Evolutionary conservation across 257 asterid genomes (phyloP).

Genomic region (Avicennia marina): DNA sequence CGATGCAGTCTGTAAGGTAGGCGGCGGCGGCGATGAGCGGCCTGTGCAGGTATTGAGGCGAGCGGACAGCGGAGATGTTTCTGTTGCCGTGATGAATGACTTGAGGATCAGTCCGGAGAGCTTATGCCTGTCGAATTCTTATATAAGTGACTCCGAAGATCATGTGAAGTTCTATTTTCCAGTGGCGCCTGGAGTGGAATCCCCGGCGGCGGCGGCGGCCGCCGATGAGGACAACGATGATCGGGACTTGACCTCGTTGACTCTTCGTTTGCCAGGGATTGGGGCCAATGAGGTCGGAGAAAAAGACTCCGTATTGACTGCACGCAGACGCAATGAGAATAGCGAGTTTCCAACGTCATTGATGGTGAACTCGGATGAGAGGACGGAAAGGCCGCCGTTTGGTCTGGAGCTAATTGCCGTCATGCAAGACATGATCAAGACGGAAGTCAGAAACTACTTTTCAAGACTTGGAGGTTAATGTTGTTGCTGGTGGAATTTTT

Average conservation of each 20-base stretch:
- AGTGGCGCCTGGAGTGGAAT: too few species aligned
- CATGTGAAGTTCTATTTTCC: too few species aligned
- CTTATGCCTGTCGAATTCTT: neutral
- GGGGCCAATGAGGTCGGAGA: too few species aligned
- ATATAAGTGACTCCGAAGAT: neutral
- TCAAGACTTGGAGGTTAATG: neutral
- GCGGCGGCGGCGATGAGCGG: constrained; percentile 17
- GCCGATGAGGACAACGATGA: too few species aligned
- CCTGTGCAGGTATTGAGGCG: constrained; percentile 14
- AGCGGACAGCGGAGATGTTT: constrained; percentile 21
- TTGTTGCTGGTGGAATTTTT: too few species aligned
- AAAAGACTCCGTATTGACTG: too few species aligned
- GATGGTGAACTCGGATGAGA: neutral
- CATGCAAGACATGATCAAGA: neutral
- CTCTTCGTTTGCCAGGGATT: too few species aligned
- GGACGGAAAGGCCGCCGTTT: neutral
- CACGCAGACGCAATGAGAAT: too few species aligned
- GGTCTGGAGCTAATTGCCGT: neutral
- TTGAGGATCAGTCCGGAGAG: neutral
- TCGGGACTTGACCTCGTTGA: too few species aligned
- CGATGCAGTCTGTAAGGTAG: neutral
- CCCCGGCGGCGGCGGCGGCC: too few species aligned
- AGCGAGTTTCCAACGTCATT: neutral
- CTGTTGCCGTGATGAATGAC: neutral
- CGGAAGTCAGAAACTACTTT: neutral